Evolutionary conservation across 805 yeast species (phyloP), one percentile per base, ranked within the genome.

Genomic region (Teunomyces aglyptinius): DNA sequence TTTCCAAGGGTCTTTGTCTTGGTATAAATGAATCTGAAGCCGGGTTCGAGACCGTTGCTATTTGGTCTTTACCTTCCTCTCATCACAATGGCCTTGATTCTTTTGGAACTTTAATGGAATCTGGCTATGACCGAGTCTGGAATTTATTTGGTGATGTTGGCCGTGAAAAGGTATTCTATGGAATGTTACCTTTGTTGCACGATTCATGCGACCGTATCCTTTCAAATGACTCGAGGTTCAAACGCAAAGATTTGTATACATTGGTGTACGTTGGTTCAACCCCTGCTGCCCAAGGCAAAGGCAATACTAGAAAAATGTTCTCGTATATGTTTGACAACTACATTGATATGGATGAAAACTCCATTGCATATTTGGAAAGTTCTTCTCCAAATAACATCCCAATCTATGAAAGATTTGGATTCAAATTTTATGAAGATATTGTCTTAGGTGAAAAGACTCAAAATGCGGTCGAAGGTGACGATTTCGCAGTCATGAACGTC

Each of bases 81-180:
- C 56, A 54, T 4, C 60, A 57, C 5, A 70, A 65, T 7, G 75
- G 76, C 2, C 57, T 77, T 39, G 80, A 78, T 43, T 65, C 73
- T 41, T 76, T 73, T 56, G 51, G 71, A 34, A 76, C 75, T 18
- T 59, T 80, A 51, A 70, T 78, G 65, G 70, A 76, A 51, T 67
- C 82, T 6, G 84, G 83, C 5, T 80, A 74, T 62, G 76, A 74
- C 24, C 65, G 70, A 55, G 65, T 80, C 29, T 81, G 82, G 62
- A 71, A 79, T 63, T 52, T 71, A 47, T 64, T 74, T 32, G 81
- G 78, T 33, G 63, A 70, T 7, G 73, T 65, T 46, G 80, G 83
- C 38, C 71, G 79, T 44, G 62, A 67, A 32, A 73, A 81, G 52
- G 64, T 80, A 5, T 80, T 79, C 56, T 64, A 70, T 39, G 78